Percentiles rank a stretch among this genome's conserved stretches.
phyloP scores from a whole-genome alignment of 139 green algal species.

The Picochlorum sp. region DNA sequence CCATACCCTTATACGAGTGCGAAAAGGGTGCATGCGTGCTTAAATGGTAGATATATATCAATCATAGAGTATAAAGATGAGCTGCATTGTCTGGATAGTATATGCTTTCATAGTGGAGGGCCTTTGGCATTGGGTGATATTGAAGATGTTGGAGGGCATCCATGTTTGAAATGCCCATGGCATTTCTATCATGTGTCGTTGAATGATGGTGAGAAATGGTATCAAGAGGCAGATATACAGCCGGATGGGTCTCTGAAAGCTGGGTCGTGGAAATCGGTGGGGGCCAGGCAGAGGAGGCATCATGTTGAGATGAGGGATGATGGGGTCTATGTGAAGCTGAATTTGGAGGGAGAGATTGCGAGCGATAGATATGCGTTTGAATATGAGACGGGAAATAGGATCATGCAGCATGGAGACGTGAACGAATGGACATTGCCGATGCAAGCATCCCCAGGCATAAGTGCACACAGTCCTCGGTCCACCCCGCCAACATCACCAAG shows the following conservation, averaged over 20 bases:
- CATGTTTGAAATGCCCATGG: slow-evolving; percentile 33
- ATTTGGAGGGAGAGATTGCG: slow-evolving; percentile 25
- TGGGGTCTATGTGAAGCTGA: slow-evolving; percentile 26
- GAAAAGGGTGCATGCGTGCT: slow-evolving; percentile 4
- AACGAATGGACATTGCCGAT: neutral
- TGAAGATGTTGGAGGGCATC: slow-evolving; percentile 22
- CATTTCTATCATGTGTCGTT: slow-evolving; percentile 32
- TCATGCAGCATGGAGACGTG: neutral
- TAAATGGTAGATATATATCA: slow-evolving; percentile 25
- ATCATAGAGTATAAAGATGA: slow-evolving; percentile 13
- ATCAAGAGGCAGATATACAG: slow-evolving; percentile 23
- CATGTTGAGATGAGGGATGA: slow-evolving; percentile 23
- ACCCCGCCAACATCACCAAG: neutral
- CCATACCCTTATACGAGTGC: neutral
- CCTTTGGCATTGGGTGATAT: slow-evolving; percentile 34
- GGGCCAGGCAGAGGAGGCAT: slow-evolving; percentile 31
- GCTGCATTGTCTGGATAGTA: slow-evolving; percentile 25
- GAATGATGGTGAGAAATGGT: slow-evolving; percentile 27
- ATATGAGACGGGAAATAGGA: slow-evolving; percentile 12
- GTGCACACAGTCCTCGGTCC: neutral
- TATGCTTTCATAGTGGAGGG: slow-evolving; percentile 41
- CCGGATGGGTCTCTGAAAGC: slow-evolving; percentile 30
- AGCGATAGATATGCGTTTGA: slow-evolving; percentile 34
- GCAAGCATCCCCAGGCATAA: neutral
- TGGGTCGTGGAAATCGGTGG: slow-evolving; percentile 35